Evolutionary conservation across 2,329 filamentous ascomycete species (phyloP), one percentile per base, ranked within the genome.

Genomic region (Chalara sp.): DNA sequence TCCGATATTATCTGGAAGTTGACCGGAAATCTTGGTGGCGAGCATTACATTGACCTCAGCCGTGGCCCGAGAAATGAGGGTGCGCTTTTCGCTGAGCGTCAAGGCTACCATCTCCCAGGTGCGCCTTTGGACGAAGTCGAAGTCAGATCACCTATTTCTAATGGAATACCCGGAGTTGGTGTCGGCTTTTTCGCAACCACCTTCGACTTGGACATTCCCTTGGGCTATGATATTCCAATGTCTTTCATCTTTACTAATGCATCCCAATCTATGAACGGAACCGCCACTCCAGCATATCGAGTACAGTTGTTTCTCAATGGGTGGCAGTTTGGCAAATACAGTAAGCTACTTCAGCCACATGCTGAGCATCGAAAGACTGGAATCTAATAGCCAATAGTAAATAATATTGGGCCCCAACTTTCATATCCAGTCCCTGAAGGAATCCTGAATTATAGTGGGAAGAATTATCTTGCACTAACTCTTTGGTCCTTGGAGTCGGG

Each of bases 51-150:
- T 5, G 83, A 86, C 56, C 68, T 68, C 6, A 71, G 71, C 13
- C 76, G 81, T 29, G 82, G 82, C 0, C 82, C 81, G 2, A 69
- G 84, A 30, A 85, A 86, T 56, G 83, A 86, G 62, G 82, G 82
- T 5, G 81, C 76, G 0, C 63, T 84, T 32, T 84, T 69, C 61
- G 76, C 75, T 6, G 82, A 85, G 62, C 70, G 83, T 7, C 72
- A 79, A 56, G 83, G 81, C n/a, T 81, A 74, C 46, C 79, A 84
- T 59, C 72, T 80, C 1, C 80, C 81, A 0, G 65, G 62, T 2
- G 71, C 77, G 2, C 77, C 77, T 0, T 65, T 68, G 1, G 56
- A 63, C 1, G 59, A 54, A 1, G 80, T 78, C 72, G 61, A 64
- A 29, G 63, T 63, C 3, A 70, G 64, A 8, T 60, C 54, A 44